Evolutionary conservation across 306 rosid species (phyloP), one percentile per base, ranked within the genome.

Genomic region (Cucurbita pepo): DNA sequence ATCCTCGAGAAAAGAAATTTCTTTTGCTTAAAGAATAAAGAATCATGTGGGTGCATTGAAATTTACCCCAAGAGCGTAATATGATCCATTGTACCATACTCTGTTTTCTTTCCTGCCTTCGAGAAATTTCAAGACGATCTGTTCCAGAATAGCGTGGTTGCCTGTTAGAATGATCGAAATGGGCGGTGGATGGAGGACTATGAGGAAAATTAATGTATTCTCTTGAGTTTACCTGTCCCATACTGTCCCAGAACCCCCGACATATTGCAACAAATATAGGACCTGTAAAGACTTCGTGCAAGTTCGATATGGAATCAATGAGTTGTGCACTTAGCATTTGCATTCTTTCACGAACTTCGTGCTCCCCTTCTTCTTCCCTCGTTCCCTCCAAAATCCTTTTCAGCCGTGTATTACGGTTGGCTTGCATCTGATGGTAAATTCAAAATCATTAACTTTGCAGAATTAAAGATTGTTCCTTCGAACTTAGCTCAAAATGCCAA

Each of bases 51-150:
- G 1, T 12, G 77, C 18, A 7, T 62, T 8, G 56, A 10, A 50
- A 48, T 56, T 65, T 36, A 94, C 98, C 86, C 96, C 98, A 12
- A 94, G 96, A 82, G 98, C 97, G 73, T 90, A 91, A 83, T 88
- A 87, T 55, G 98, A 94, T 22, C 97, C 98, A 0, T 84, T 90
- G 83, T 89, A 94, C 92, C 94, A 90, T 52, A 85, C 85, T 81
- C 91, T 82, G 83, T 94, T 94, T 84, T 94, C 98, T 78, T 94
- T 94, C 83, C 97, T 83, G 69, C 97, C 98, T 80, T 94, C 97
- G 0, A 94, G 90, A 85, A 90, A 94, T 72, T 85, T 89, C 81
- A 94, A 45, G 54, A 94, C 86, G 51, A 89, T 89, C 98, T 93
- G 77, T 76, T 52, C 71, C 65, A 79, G 72, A 51, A 22, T 14